Conservation (phyloP, 306 rosid species). For the Amphicarpaea edgeworthii region DNA sequence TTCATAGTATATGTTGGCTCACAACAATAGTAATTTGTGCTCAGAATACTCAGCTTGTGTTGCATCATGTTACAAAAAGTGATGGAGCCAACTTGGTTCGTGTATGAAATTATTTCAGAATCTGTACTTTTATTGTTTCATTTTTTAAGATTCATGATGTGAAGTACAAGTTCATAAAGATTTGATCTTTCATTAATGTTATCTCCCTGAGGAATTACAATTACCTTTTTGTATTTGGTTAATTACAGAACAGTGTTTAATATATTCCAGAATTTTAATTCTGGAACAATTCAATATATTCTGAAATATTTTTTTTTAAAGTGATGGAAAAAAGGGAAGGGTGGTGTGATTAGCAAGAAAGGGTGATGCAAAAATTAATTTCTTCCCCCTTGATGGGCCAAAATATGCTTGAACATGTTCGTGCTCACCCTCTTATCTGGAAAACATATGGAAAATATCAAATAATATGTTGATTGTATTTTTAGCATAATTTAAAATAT, state of each 20-base stretch:
- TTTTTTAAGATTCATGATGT: constrained; percentile 3
- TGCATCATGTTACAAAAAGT: not conserved
- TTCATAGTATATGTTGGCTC: constrained; percentile 8
- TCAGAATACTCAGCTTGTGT: not conserved
- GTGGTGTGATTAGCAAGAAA: too few species aligned
- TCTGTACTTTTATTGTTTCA: not conserved
- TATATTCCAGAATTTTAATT: too few species aligned
- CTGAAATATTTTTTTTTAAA: not conserved
- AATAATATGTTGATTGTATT: not conserved
- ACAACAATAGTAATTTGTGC: not conserved
- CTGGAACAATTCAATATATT: too few species aligned
- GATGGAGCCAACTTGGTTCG: constrained; percentile 15
- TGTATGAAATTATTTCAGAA: constrained; percentile 4
- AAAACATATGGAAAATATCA: not conserved
- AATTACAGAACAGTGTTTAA: not conserved
- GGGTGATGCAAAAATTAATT: too few species aligned
- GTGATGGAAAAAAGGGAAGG: not conserved
- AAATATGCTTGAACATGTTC: not conserved
- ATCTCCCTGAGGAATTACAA: not conserved
- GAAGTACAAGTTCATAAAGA: not conserved
- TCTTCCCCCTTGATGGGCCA: too few species aligned
- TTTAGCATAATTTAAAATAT: constrained; percentile 6
- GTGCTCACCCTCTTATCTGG: not conserved
- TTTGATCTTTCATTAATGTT: not conserved
- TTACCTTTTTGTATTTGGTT: not conserved